A percentile compares a stretch with the other conserved stretches of the same genome.
These are phyloP conservation scores for Penicillium digitatum DNA, from an alignment of 2,329 filamentous ascomycete genomes.

Conservation along the genomic window DNA sequence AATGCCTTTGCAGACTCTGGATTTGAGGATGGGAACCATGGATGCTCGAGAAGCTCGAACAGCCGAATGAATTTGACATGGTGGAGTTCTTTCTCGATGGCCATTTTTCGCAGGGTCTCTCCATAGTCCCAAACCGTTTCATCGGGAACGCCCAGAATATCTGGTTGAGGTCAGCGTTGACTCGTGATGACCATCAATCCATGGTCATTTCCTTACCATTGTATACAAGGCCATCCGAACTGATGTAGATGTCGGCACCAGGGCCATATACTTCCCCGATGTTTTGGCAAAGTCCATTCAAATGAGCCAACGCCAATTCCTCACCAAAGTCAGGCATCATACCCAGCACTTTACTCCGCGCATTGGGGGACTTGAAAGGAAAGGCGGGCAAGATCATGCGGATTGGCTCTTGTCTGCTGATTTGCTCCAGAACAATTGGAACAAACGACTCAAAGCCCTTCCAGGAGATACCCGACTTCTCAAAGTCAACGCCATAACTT, in stretches of 20 bases:
- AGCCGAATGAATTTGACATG: conserved; percentile 39
- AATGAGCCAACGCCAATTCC: conserved; percentile 39
- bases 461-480: conserved; percentile 24
- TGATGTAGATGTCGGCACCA: conserved; percentile 42
- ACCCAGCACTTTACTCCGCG: conserved; percentile 34
- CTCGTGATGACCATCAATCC: fast-evolving
- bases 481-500: conserved; percentile 28
- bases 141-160: conserved; percentile 43
- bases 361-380: conserved; percentile 31
- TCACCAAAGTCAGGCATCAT: conserved; percentile 44
- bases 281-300: conserved; percentile 41
- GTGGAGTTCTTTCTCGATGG: conserved; percentile 29
- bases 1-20: conserved; percentile 23
- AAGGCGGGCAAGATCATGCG: conserved; percentile 33
- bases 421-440: conserved; percentile 19
- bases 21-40: conserved; percentile 19
- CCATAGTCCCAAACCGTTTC: conserved; percentile 43
- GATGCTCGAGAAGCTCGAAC: conserved; percentile 35
- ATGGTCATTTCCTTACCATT: conserved; percentile 23
- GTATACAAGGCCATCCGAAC: conserved; percentile 45
- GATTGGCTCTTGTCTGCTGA: conserved; percentile 22
- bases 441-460: conserved; percentile 27
- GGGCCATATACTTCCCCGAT: conserved; percentile 40
- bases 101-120: conserved; percentile 36
- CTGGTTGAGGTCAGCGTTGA: conserved; percentile 13